phyloP scores from a whole-genome alignment of 129 eudicot species.

The Lactuca sativa region DNA sequence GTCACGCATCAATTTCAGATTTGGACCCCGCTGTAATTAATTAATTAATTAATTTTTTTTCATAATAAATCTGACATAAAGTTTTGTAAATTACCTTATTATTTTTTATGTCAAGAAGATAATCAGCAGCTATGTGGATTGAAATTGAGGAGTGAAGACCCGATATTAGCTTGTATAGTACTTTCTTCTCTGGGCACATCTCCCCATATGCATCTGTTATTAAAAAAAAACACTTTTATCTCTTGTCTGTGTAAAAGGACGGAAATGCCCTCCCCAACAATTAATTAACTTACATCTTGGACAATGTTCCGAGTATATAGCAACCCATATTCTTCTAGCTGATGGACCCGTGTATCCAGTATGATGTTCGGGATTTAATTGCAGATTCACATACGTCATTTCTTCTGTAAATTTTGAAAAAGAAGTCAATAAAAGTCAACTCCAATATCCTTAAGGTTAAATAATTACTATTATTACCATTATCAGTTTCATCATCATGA shows the following conservation, averaged over 20 bases:
- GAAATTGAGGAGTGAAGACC: slow-evolving; percentile 92
- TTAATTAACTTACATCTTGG: slow-evolving; percentile 60
- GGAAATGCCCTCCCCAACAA: not conserved
- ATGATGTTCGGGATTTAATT: slow-evolving; percentile 76
- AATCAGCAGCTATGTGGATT: slow-evolving; percentile 79
- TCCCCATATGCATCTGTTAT: slow-evolving; percentile 73
- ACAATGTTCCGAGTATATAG: slow-evolving; percentile 86
- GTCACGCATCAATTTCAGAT: slow-evolving; percentile 62
- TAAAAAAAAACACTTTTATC: not conserved
- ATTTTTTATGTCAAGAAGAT: slow-evolving; percentile 63
- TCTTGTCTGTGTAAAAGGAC: not conserved
- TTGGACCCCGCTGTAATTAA: slow-evolving; percentile 78
- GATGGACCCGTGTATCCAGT: slow-evolving; percentile 92
- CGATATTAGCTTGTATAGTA: slow-evolving; percentile 77
- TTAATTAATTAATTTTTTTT: not conserved
- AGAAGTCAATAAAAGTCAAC: not conserved
- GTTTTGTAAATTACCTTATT: slow-evolving; percentile 39
- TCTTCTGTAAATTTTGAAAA: slow-evolving; percentile 57
- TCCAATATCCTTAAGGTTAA: not conserved
- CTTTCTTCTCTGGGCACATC: slow-evolving; percentile 74
- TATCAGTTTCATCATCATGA: slow-evolving; percentile 89
- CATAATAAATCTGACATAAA: not conserved
- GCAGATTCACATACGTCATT: slow-evolving; percentile 92
- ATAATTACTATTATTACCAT: slow-evolving; percentile 45
- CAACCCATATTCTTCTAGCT: slow-evolving; percentile 95